A percentile compares a stretch with the other conserved stretches of the same genome.
Evolutionary conservation across 2,329 filamentous ascomycete species (phyloP).

Genomic region (Monilinia fructigena): DNA sequence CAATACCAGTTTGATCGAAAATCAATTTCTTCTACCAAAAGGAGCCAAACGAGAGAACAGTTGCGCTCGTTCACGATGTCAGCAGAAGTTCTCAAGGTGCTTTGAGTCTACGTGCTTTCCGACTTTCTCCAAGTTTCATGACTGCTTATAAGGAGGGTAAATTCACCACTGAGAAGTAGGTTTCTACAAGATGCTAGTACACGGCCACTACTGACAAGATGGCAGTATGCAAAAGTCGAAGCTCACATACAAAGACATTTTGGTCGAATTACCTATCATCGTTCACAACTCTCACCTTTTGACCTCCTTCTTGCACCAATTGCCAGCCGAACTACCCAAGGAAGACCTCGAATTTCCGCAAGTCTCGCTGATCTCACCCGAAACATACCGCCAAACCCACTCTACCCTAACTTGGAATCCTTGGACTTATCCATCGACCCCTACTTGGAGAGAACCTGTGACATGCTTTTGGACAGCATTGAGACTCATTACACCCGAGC

Average conservation of each 20-base stretch:
- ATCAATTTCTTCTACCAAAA: conserved; percentile 97
- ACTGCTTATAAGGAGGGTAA: conserved; percentile 90
- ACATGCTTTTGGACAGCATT: conserved; percentile 92
- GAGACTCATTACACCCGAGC: conserved; percentile 97
- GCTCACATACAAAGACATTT: conserved; percentile 88
- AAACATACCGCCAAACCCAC: conserved; percentile 60
- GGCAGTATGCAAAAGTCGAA: conserved; percentile 88
- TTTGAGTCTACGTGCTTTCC: conserved; percentile 86
- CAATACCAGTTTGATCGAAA: conserved; percentile 93
- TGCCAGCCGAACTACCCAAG: conserved; percentile 65
- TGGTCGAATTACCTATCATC: conserved; percentile 83
- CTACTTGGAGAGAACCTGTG: conserved; percentile 97
- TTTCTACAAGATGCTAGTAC: conserved; percentile 19
- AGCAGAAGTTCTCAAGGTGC: conserved; percentile 92
- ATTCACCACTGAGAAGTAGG: conserved; percentile 93
- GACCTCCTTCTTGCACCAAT: conserved; percentile 90
- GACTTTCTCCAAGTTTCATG: conserved; percentile 85
- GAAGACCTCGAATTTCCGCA: conserved; percentile 68
- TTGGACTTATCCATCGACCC: conserved; percentile 94
- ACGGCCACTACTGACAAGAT: conserved; percentile 23
- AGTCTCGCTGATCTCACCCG: conserved; percentile 76
- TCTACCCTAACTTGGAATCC: conserved; percentile 81
- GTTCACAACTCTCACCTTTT: conserved; percentile 98
- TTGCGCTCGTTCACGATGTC: conserved; percentile 91
- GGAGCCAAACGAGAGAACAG: conserved; percentile 78